A percentile compares a stretch with the other conserved stretches of the same genome.
These are phyloP conservation scores for Phlebopus sp. DNA, from an alignment of 1,284 basidiomycete species.

Conservation along the genomic window DNA sequence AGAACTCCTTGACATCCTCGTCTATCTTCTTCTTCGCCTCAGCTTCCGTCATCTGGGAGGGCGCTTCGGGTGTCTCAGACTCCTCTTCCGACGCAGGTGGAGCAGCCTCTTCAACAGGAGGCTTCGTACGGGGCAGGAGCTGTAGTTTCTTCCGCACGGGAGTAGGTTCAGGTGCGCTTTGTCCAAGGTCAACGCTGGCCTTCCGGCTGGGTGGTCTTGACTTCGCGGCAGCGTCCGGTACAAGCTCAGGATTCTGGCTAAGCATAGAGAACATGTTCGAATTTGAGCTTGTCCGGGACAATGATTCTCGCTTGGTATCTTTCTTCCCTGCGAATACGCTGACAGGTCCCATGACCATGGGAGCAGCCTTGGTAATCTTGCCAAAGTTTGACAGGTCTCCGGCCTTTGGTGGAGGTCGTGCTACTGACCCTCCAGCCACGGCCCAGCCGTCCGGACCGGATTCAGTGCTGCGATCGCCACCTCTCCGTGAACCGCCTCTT, in stretches of 20 bases:
- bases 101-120: slow-evolving; percentile 41
- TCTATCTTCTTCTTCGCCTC: slow-evolving; percentile 77
- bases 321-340: slow-evolving; percentile 76
- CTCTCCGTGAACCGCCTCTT: slow-evolving; percentile 83
- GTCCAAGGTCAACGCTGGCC: slow-evolving; percentile 42
- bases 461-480: slow-evolving; percentile 65
- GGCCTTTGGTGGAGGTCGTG: slow-evolving; percentile 71
- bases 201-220: slow-evolving; percentile 50
- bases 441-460: slow-evolving; percentile 83
- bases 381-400: slow-evolving; percentile 88
- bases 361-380: slow-evolving; percentile 68
- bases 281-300: slow-evolving; percentile 75
- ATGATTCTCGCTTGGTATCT: slow-evolving; percentile 63
- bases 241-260: slow-evolving; percentile 54
- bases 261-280: slow-evolving; percentile 90
- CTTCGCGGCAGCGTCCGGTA: slow-evolving; percentile 48
- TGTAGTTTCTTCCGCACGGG: slow-evolving; percentile 69
- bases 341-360: slow-evolving; percentile 74
- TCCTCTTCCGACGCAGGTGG: slow-evolving; percentile 55
- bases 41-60: slow-evolving; percentile 62
- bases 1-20: slow-evolving; percentile 78
- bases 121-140: slow-evolving; percentile 49
- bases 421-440: slow-evolving; percentile 59
- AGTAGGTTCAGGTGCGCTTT: slow-evolving; percentile 35
- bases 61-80: slow-evolving; percentile 39